A percentile compares a stretch with the other conserved stretches of the same genome.
Evolutionary conservation across 1,284 basidiomycete species (phyloP).

Genomic region (Coniferiporia sulphurascens): DNA sequence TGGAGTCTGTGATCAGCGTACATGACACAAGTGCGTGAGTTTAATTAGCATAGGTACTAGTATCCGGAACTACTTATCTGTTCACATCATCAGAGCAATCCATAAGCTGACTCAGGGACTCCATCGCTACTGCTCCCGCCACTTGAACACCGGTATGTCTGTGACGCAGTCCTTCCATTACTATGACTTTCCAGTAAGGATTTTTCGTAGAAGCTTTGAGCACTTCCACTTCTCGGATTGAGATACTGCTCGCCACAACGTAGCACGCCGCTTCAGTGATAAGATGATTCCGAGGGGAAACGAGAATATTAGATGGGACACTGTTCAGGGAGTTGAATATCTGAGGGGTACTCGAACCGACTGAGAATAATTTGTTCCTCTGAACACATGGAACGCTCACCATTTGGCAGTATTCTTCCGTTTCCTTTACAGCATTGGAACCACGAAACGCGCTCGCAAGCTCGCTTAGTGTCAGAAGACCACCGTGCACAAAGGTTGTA

Average conservation of each 20-base stretch:
- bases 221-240: constrained; percentile 45
- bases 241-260: constrained; percentile 65
- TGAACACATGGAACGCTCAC: constrained; percentile 25
- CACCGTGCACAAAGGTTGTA: constrained; percentile 73
- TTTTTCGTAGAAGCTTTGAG: constrained; percentile 36
- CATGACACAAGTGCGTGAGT: constrained; percentile 16
- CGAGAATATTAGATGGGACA: constrained; percentile 54
- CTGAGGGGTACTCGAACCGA: constrained; percentile 33
- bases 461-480: constrained; percentile 70
- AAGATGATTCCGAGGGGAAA: constrained; percentile 68
- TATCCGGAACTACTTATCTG: constrained; percentile 53
- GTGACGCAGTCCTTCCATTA: constrained; percentile 73
- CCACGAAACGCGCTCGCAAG: constrained; percentile 53
- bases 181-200: constrained; percentile 60
- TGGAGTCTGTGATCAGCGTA: constrained; percentile 69
- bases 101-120: constrained; percentile 57
- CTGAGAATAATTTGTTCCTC: background rate
- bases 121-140: constrained; percentile 63
- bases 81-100: constrained; percentile 59
- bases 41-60: constrained; percentile 9
- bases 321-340: constrained; percentile 52
- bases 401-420: constrained; percentile 34
- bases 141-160: constrained; percentile 66
- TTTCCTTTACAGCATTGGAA: constrained; percentile 26
- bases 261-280: constrained; percentile 72